Evolutionary conservation across 306 rosid genomes (phyloP).

Genomic region (Prunus davidiana): DNA sequence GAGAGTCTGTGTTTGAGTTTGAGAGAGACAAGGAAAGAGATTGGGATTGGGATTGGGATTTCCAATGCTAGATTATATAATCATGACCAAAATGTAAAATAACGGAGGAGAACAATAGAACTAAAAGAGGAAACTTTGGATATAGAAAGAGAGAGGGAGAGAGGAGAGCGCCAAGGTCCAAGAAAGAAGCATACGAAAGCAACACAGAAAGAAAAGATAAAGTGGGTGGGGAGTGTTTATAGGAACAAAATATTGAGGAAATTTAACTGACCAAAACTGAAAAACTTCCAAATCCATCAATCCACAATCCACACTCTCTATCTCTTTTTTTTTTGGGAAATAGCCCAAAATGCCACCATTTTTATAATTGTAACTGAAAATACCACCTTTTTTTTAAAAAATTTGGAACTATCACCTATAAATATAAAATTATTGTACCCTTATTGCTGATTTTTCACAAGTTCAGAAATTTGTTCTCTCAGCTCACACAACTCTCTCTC

Average conservation of each 20-base stretch:
- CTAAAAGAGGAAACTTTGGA: too few species aligned
- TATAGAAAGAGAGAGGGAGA: background rate
- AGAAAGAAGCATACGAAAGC: background rate
- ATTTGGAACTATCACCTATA: too few species aligned
- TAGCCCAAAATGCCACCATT: too few species aligned
- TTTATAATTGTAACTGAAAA: too few species aligned
- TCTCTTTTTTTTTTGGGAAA: background rate
- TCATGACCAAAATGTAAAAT: background rate
- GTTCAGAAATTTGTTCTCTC: too few species aligned
- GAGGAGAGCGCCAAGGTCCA: background rate
- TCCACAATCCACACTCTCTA: background rate
- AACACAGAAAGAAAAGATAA: background rate
- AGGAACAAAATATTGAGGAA: background rate
- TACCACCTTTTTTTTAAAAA: too few species aligned
- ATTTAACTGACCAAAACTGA: background rate
- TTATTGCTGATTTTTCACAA: too few species aligned
- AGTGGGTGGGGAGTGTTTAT: conserved; percentile 5
- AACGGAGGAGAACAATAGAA: background rate
- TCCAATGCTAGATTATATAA: background rate
- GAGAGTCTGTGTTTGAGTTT: background rate
- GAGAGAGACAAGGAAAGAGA: background rate
- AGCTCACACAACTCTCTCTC: too few species aligned
- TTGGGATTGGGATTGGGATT: background rate
- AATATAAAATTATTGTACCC: too few species aligned
- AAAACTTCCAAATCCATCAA: background rate